phyloP scores from a whole-genome alignment of 2,329 filamentous ascomycete genomes.

The Penicillium sp. region DNA sequence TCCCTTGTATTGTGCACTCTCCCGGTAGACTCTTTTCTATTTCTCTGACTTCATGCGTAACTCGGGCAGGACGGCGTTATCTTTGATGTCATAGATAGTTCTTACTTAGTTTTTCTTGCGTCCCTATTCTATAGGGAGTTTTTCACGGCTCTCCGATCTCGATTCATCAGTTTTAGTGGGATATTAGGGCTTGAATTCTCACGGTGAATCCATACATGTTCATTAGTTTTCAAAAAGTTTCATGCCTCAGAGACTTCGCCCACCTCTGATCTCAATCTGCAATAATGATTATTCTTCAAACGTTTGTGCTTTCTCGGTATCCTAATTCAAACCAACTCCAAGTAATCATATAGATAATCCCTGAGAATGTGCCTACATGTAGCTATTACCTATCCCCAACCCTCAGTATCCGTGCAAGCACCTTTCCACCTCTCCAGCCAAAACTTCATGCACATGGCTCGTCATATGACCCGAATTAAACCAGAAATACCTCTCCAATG shows the following conservation, averaged over 20 bases:
- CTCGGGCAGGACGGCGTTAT: conserved; percentile 39
- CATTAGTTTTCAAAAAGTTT: conserved; percentile 22
- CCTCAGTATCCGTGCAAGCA: conserved; percentile 12
- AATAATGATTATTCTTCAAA: conserved; percentile 3
- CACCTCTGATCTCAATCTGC: background rate
- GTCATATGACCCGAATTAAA: conserved; percentile 50
- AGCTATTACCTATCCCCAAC: background rate
- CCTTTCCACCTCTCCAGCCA: conserved; percentile 30
- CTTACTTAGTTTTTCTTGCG: conserved; percentile 21
- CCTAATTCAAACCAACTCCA: background rate
- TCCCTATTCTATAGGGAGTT: conserved; percentile 5
- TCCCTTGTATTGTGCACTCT: conserved; percentile 28
- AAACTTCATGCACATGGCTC: conserved; percentile 41
- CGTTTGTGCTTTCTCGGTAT: background rate
- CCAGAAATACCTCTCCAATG: conserved; percentile 49
- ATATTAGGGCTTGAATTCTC: conserved; percentile 12
- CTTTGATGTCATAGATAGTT: conserved; percentile 40
- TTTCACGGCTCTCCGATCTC: conserved; percentile 4
- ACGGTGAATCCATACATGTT: conserved; percentile 18
- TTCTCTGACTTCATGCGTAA: conserved; percentile 31
- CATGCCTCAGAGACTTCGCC: conserved; percentile 3
- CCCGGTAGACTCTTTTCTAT: conserved; percentile 31
- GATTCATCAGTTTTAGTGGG: background rate
- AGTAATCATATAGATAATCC: background rate
- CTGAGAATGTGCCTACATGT: background rate